phyloP scores from a whole-genome alignment of 208 protist species.

The Leishmania turanica region DNA sequence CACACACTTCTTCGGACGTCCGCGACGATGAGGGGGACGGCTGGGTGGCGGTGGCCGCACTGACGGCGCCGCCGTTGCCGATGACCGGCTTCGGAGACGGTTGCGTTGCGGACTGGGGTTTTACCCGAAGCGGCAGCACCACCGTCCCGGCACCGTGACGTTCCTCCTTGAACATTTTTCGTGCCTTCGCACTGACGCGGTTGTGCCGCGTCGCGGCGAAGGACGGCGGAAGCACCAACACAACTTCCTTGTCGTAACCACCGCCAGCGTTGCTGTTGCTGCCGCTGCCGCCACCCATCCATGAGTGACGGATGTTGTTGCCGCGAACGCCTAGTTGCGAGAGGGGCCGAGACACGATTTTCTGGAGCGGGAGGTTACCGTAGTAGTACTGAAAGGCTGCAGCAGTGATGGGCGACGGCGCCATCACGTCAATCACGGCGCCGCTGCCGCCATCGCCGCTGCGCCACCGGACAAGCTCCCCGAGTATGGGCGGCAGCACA shows the following conservation, averaged over 20 bases:
- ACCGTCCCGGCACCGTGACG: constrained; percentile 40
- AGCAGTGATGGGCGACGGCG: constrained; percentile 19
- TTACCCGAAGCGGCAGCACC: constrained; percentile 35
- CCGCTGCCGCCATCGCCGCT: constrained; percentile 15
- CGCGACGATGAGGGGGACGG: not conserved
- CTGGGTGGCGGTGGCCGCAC: not conserved
- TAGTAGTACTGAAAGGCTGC: constrained; percentile 32
- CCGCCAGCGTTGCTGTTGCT: not conserved
- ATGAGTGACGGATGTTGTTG: not conserved
- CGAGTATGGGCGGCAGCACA: constrained; percentile 49
- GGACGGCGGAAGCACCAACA: constrained; percentile 16
- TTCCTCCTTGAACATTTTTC: constrained; percentile 51
- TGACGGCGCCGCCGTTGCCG: not conserved
- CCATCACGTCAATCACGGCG: constrained; percentile 1
- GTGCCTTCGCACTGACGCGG: constrained; percentile 41
- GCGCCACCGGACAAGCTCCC: constrained; percentile 64
- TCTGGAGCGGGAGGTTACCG: not conserved
- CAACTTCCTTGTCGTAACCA: not conserved
- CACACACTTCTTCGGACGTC: not conserved
- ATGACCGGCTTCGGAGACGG: not conserved
- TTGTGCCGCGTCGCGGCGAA: constrained; percentile 42
- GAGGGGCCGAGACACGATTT: not conserved
- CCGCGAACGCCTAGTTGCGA: not conserved
- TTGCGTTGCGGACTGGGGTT: not conserved
- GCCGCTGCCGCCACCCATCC: not conserved